Conservation (phyloP, 352 stramenopile genomes). For the Thalassiosira allenii region DNA sequence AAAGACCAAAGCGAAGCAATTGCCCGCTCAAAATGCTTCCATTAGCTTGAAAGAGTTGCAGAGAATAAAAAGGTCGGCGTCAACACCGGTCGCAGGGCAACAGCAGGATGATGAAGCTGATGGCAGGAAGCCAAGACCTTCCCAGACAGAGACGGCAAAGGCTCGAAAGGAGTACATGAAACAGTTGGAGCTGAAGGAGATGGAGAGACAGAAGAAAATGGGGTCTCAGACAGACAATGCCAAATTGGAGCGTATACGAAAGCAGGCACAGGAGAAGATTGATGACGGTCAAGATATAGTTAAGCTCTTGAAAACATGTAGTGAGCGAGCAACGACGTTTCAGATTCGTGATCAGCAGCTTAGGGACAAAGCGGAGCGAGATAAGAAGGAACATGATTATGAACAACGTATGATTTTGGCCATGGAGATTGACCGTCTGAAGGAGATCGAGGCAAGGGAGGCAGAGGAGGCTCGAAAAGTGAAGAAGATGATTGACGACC, state of each 20-base stretch:
- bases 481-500: slow-evolving; percentile 86
- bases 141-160: slow-evolving; percentile 29
- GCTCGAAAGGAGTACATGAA: slow-evolving; percentile 75
- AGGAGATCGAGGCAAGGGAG: slow-evolving; percentile 91
- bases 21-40: slow-evolving; percentile 30
- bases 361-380: slow-evolving; percentile 69
- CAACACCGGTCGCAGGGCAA: slow-evolving; percentile 7
- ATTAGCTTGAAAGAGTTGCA: slow-evolving; percentile 57
- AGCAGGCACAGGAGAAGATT: slow-evolving; percentile 82
- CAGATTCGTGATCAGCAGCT: slow-evolving; percentile 94
- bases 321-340: slow-evolving; percentile 91
- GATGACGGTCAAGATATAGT: slow-evolving; percentile 89
- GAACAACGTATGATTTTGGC: slow-evolving; percentile 93
- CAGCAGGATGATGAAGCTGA: slow-evolving; percentile 9
- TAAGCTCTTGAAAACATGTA: slow-evolving; percentile 93
- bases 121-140: background rate
- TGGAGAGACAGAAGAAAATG: slow-evolving; percentile 65
- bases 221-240: slow-evolving; percentile 59
- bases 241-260: slow-evolving; percentile 72
- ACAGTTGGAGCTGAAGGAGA: slow-evolving; percentile 71
- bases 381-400: slow-evolving; percentile 88
- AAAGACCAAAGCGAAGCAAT: slow-evolving; percentile 20
- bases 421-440: slow-evolving; percentile 94
- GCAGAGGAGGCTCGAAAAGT: slow-evolving; percentile 84
- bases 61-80: slow-evolving; percentile 54